These are phyloP conservation scores for Glomus cerebriforme DNA, from an alignment of 192 early-diverging fungal genomes.

Conservation along the genomic window DNA sequence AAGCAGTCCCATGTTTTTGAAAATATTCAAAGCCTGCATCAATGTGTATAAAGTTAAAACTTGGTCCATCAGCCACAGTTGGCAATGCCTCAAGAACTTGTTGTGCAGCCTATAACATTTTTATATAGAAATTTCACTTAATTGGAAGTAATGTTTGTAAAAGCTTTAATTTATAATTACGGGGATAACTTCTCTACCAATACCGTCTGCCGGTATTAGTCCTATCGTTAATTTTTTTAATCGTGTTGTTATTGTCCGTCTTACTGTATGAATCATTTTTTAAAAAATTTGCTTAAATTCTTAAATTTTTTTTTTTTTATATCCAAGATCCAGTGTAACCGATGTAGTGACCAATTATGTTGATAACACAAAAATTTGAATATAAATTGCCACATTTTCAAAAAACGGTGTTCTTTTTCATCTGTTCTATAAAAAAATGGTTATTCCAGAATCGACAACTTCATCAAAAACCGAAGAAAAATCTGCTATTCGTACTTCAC, in stretches of 20 bases:
- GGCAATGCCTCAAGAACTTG: slow-evolving; percentile 81
- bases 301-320: too few relatives aligned
- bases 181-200: slow-evolving; percentile 96
- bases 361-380: too few relatives aligned
- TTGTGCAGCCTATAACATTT: slow-evolving; percentile 70
- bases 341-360: too few relatives aligned
- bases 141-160: neutral
- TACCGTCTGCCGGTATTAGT: slow-evolving; percentile 95
- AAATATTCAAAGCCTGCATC: slow-evolving; percentile 97
- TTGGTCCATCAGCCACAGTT: slow-evolving; percentile 53
- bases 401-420: neutral
- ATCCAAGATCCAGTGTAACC: too few relatives aligned
- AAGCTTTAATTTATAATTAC: slow-evolving; percentile 36
- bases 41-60: slow-evolving; percentile 79
- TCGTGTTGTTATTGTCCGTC: slow-evolving; percentile 42
- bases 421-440: neutral
- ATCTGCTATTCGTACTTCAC: neutral
- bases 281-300: too few relatives aligned
- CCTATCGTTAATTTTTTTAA: slow-evolving; percentile 77
- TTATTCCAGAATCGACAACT: neutral
- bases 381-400: slow-evolving; percentile 22
- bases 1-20: slow-evolving; percentile 88
- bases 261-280: slow-evolving; percentile 38
- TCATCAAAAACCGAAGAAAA: neutral
- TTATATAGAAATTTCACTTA: neutral